Conservation (phyloP, 2,329 filamentous ascomycete genomes). For the Sporothrix variecibatus region DNA sequence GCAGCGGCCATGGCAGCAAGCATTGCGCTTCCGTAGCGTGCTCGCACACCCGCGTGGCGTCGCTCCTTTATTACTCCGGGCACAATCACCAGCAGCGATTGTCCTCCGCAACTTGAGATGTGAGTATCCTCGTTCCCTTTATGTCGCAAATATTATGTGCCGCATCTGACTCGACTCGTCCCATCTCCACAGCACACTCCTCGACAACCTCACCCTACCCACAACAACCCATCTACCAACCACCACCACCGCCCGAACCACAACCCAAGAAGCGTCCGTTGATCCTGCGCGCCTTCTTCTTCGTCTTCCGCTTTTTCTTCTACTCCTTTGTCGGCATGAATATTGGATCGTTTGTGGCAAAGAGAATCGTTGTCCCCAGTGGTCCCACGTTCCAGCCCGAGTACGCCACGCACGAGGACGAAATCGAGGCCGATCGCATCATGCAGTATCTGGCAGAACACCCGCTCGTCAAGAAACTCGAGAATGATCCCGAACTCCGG, state of each 20-base stretch:
- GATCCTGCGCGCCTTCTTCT: conserved; percentile 12
- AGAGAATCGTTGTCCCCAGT: not conserved
- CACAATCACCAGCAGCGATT: not conserved
- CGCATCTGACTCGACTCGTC: not conserved
- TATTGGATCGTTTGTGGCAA: not conserved
- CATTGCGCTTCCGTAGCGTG: not conserved
- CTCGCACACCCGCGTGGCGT: not conserved
- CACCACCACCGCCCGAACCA: conserved; percentile 1
- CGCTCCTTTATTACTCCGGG: not conserved
- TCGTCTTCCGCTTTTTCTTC: conserved; percentile 19
- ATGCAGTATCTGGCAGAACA: conserved; percentile 50
- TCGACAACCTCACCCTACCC: conserved; percentile 10
- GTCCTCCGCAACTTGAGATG: not conserved
- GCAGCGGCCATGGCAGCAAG: conserved; percentile 16
- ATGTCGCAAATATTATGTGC: not conserved
- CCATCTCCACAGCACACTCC: not conserved
- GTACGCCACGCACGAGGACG: not conserved
- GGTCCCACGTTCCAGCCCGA: not conserved
- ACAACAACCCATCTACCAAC: conserved; percentile 32
- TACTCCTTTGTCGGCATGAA: conserved; percentile 12
- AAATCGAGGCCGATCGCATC: not conserved
- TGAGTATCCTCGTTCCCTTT: not conserved
- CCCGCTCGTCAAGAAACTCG: conserved; percentile 70
- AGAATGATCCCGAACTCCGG: conserved; percentile 61
- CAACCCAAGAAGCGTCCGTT: conserved; percentile 11